Conservation (phyloP, 2,329 filamentous ascomycete species). For the Fonsecaea nubica region DNA sequence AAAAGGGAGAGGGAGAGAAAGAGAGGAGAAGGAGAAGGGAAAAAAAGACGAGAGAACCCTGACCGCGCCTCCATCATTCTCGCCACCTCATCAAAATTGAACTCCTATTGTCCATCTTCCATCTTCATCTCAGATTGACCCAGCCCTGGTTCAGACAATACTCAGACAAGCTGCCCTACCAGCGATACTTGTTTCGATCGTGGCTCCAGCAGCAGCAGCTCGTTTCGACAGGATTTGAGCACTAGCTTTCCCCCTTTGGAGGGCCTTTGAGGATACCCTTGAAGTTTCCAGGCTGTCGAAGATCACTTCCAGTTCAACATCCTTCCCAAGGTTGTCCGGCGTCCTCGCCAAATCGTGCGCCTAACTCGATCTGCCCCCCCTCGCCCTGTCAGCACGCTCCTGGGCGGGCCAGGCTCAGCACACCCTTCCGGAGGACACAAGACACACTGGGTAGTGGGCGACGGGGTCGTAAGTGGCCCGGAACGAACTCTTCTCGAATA, state of each 20-base stretch:
- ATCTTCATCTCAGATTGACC: slow-evolving; percentile 2
- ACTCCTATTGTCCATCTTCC: slow-evolving; percentile 7
- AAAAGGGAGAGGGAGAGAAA: neutral
- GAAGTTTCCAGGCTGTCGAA: slow-evolving; percentile 28
- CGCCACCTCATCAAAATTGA: slow-evolving; percentile 9
- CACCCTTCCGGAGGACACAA: slow-evolving; percentile 1
- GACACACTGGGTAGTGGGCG: slow-evolving; percentile 18
- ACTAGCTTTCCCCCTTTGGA: slow-evolving; percentile 12
- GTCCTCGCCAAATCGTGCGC: slow-evolving; percentile 27
- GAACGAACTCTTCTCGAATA: slow-evolving; percentile 36
- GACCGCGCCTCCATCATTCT: slow-evolving; percentile 13
- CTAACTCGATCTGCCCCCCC: slow-evolving; percentile 30
- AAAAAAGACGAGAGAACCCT: neutral
- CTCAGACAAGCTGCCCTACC: slow-evolving; percentile 9
- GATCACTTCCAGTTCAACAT: slow-evolving; percentile 26
- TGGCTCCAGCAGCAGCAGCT: neutral
- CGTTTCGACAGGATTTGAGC: slow-evolving; percentile 9
- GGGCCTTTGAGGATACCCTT: slow-evolving; percentile 18
- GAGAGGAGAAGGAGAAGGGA: neutral
- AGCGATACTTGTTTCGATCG: slow-evolving; percentile 7
- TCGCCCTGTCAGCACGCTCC: slow-evolving; percentile 33
- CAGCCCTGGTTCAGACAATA: slow-evolving; percentile 9
- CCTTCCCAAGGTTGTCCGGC: slow-evolving; percentile 22
- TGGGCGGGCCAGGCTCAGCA: slow-evolving; percentile 21
- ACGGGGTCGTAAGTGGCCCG: slow-evolving; percentile 26